phyloP scores from a whole-genome alignment of 1,284 basidiomycete genomes.

The Ustilago trichophora region DNA sequence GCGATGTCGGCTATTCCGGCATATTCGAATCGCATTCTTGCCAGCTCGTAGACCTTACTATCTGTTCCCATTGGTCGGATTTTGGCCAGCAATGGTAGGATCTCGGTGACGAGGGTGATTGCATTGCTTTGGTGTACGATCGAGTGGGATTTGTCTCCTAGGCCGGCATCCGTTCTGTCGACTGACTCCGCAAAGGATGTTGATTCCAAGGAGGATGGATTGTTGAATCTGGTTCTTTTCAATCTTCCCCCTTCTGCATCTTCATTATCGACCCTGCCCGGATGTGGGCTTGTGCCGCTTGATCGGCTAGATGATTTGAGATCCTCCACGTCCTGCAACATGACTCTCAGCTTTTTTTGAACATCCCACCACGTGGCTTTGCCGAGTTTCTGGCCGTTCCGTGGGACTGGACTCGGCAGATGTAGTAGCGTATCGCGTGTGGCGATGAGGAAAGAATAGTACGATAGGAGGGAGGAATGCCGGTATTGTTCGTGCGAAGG shows the following conservation, averaged over 20 bases:
- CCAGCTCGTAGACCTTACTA: conserved; percentile 7
- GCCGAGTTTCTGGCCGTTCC: conserved; percentile 76
- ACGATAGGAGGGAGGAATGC: conserved; percentile 73
- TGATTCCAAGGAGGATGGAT: not conserved
- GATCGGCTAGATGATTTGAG: conserved; percentile 42
- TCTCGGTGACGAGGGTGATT: conserved; percentile 29
- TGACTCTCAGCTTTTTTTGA: conserved; percentile 64
- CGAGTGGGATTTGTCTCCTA: conserved; percentile 9
- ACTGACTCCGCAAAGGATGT: not conserved
- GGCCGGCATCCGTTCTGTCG: conserved; percentile 18
- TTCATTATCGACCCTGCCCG: not conserved
- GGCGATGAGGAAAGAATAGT: conserved; percentile 83
- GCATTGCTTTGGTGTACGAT: conserved; percentile 9
- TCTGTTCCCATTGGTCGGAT: conserved; percentile 9
- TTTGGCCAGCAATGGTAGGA: conserved; percentile 40
- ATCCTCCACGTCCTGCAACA: conserved; percentile 63
- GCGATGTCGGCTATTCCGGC: conserved; percentile 38
- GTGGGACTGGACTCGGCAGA: conserved; percentile 83
- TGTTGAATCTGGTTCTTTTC: conserved; percentile 17
- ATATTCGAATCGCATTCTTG: conserved; percentile 37
- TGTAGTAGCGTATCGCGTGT: conserved; percentile 81
- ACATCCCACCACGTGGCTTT: conserved; percentile 70
- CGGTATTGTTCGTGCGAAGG: conserved; percentile 74
- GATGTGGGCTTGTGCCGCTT: too few relatives aligned
- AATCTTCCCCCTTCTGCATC: not conserved